These are phyloP conservation scores for Peronospora belbahrii DNA, from an alignment of 352 stramenopile species.

Conservation along the genomic window DNA sequence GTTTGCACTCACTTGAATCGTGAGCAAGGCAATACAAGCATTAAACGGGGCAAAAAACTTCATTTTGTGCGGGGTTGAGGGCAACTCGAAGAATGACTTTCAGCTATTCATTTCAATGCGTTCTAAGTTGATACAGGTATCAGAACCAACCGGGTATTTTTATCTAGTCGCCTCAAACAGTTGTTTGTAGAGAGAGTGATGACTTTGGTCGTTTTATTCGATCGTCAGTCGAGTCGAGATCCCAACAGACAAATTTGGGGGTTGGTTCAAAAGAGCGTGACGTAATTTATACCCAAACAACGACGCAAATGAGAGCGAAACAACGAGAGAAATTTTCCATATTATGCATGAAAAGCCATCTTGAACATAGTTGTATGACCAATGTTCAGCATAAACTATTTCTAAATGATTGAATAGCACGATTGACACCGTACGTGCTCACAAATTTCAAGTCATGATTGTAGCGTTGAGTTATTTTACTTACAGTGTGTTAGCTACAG, in stretches of 20 bases:
- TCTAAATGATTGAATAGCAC: not conserved
- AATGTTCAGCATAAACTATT: not conserved
- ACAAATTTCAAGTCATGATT: not conserved
- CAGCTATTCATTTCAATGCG: not conserved
- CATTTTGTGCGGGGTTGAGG: conserved; percentile 18
- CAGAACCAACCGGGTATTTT: too few species aligned
- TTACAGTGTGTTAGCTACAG: conserved; percentile 22
- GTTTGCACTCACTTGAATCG: conserved; percentile 31
- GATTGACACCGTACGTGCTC: not conserved
- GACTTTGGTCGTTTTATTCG: too few species aligned
- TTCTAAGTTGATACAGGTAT: conserved; percentile 7
- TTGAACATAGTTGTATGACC: not conserved
- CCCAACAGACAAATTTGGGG: too few species aligned
- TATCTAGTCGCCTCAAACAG: too few species aligned
- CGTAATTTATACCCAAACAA: too few species aligned
- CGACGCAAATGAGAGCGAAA: too few species aligned
- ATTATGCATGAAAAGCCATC: too few species aligned
- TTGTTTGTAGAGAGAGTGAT: too few species aligned
- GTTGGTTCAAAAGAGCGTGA: too few species aligned
- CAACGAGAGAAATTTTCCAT: too few species aligned
- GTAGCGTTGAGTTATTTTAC: conserved; percentile 27
- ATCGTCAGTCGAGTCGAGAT: too few species aligned
- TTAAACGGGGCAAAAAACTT: conserved; percentile 27
- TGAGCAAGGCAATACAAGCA: conserved; percentile 14
- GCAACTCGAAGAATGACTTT: conserved; percentile 19